A percentile compares a stretch with the other conserved stretches of the same genome.
These are phyloP conservation scores for Rostrohypoxylon terebratum DNA, from an alignment of 495 filamentous ascomycete genomes.

Conservation along the genomic window DNA sequence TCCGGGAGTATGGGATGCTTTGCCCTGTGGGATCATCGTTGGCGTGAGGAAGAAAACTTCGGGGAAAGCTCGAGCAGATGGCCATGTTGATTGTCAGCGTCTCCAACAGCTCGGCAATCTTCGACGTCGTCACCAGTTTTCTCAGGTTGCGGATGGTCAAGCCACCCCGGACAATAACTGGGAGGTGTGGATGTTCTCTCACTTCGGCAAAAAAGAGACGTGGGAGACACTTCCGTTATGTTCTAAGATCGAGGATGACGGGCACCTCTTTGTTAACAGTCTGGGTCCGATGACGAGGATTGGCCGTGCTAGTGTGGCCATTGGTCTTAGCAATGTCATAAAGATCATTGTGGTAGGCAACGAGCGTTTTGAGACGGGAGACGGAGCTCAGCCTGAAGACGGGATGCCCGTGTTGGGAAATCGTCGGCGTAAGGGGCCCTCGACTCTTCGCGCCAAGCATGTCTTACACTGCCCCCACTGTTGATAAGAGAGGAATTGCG, in stretches of 20 bases:
- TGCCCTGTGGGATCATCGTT: conserved; percentile 61
- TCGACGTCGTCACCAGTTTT: conserved; percentile 41
- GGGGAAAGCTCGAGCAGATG: conserved; percentile 21
- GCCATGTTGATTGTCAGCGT: conserved; percentile 12
- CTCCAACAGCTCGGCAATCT: conserved; percentile 37
- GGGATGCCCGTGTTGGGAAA: conserved; percentile 47
- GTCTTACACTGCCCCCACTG: conserved; percentile 31
- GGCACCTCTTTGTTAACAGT: conserved; percentile 67
- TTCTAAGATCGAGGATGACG: conserved; percentile 46
- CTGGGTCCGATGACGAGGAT: conserved; percentile 69
- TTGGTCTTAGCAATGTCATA: conserved; percentile 74
- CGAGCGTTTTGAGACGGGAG: conserved; percentile 65
- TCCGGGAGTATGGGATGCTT: conserved; percentile 62
- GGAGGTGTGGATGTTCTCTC: conserved; percentile 74
- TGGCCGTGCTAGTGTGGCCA: conserved; percentile 68
- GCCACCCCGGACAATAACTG: conserved; percentile 60
- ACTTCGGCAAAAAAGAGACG: conserved; percentile 51
- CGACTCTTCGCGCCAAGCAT: conserved; percentile 41
- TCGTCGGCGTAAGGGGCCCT: conserved; percentile 51
- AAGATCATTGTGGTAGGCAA: conserved; percentile 73
- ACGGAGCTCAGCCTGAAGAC: conserved; percentile 46
- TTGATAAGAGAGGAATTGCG: background rate
- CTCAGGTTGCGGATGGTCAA: conserved; percentile 19
- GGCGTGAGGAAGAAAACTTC: conserved; percentile 54
- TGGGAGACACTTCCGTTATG: conserved; percentile 56